These are phyloP conservation scores for Globisporangium echinulatum DNA, from an alignment of 352 stramenopile species.

Conservation along the genomic window DNA sequence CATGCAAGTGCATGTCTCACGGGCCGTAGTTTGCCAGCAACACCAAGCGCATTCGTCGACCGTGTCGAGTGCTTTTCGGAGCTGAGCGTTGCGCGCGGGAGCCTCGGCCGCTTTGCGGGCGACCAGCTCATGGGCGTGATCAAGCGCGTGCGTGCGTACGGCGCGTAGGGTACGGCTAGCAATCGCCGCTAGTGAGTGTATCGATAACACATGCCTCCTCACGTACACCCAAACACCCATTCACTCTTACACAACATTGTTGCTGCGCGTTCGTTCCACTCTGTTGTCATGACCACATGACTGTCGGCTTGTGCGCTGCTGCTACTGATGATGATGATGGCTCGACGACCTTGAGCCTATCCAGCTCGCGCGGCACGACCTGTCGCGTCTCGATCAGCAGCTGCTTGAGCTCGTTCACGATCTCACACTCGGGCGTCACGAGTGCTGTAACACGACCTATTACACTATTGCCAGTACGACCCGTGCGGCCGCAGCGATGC, in stretches of 20 bases:
- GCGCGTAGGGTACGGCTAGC: no score
- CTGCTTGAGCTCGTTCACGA: slow-evolving; percentile 43
- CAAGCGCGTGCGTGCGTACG: slow-evolving; percentile 27
- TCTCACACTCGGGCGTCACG: slow-evolving; percentile 45
- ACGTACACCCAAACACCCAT: no score
- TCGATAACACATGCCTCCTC: no score
- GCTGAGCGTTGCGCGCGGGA: slow-evolving; percentile 52
- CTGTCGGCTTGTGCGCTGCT: background rate
- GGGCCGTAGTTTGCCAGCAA: background rate
- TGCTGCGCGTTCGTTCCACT: no score
- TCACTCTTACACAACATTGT: no score
- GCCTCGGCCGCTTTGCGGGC: slow-evolving; percentile 72
- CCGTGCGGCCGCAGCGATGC: slow-evolving; percentile 83
- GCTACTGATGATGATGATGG: no score
- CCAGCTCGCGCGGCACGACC: slow-evolving; percentile 36
- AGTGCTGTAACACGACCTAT: slow-evolving; percentile 37
- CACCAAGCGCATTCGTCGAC: slow-evolving; percentile 33
- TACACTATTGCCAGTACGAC: slow-evolving; percentile 11
- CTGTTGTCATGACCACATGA: no score
- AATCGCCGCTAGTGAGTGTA: no score
- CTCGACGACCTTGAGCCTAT: slow-evolving; percentile 1
- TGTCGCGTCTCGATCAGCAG: slow-evolving; percentile 40
- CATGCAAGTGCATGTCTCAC: slow-evolving; percentile 24
- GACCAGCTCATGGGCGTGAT: slow-evolving; percentile 83
- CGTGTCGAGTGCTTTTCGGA: slow-evolving; percentile 58